A percentile compares a stretch with the other conserved stretches of the same genome.
Evolutionary conservation across 305 asterid genomes (phyloP).

Genomic region (Solanum hybrid): DNA sequence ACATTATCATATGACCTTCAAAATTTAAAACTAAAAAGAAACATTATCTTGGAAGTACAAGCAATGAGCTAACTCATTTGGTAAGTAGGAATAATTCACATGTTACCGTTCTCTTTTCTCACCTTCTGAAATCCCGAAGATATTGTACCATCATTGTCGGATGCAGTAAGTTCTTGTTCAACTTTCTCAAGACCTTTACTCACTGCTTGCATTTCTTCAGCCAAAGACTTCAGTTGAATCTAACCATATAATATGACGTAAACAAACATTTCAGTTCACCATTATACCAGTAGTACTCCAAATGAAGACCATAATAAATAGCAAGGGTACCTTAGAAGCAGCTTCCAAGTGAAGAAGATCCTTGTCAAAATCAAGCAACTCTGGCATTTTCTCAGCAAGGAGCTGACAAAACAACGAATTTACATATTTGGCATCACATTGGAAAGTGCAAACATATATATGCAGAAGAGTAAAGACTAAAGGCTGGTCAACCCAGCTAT

Average conservation of each 20-base stretch:
- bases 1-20: not conserved
- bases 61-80: not conserved
- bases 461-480: not conserved
- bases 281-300: conserved; percentile 6
- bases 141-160: conserved; percentile 81
- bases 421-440: not conserved
- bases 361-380: conserved; percentile 84
- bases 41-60: not conserved
- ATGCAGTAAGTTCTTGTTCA: conserved; percentile 85
- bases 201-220: conserved; percentile 99
- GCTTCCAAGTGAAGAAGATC: conserved; percentile 91
- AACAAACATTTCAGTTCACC: conserved; percentile 14
- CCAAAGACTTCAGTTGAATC: conserved; percentile 94
- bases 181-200: conserved; percentile 98
- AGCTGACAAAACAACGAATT: conserved; percentile 29
- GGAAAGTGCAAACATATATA: not conserved
- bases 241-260: conserved; percentile 19
- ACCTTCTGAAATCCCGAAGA: conserved; percentile 91
- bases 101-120: conserved; percentile 3
- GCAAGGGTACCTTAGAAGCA: conserved; percentile 73
- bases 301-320: conserved; percentile 4
- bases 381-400: conserved; percentile 85
- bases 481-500: not conserved
- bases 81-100: not conserved
- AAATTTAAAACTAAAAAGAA: not conserved